Conservation (phyloP, 192 early-diverging fungal species). For the Entomortierella chlamydospora region DNA sequence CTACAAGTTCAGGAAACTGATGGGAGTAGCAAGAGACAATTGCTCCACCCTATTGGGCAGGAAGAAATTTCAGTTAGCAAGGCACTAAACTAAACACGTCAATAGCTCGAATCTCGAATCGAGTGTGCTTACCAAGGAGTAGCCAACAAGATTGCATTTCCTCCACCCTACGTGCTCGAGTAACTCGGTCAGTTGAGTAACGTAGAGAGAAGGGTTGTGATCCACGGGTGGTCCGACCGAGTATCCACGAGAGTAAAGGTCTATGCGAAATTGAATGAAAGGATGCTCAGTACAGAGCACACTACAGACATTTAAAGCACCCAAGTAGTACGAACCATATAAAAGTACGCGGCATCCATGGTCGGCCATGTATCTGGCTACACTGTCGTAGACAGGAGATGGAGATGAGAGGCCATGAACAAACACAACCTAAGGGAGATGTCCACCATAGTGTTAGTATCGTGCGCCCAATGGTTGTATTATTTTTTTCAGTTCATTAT, state of each 20-base stretch:
- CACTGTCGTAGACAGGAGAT: constrained; percentile 28
- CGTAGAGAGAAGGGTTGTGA: constrained; percentile 40
- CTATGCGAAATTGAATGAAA: background rate
- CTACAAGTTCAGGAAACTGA: constrained; percentile 43
- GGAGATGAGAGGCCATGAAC: constrained; percentile 48
- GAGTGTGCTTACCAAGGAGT: constrained; percentile 28
- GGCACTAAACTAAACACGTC: no score
- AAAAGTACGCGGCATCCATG: constrained; percentile 41
- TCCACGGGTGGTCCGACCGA: constrained; percentile 35
- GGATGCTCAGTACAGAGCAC: no score
- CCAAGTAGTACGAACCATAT: constrained; percentile 28
- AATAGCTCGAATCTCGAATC: background rate
- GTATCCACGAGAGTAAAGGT: constrained; percentile 49
- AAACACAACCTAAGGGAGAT: constrained; percentile 26
- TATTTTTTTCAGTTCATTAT: no score
- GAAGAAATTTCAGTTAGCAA: no score
- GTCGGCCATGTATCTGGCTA: constrained; percentile 36
- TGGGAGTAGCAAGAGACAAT: constrained; percentile 36
- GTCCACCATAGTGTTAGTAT: no score
- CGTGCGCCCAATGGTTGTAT: background rate
- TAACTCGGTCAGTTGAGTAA: constrained; percentile 41
- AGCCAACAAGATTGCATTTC: constrained; percentile 47
- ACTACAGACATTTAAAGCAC: no score
- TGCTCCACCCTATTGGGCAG: constrained; percentile 40
- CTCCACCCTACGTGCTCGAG: constrained; percentile 42